Evolutionary conservation across 2,329 filamentous ascomycete genomes (phyloP), one percentile per base, ranked within the genome.

Genomic region (Chalaropsis thielavioides): DNA sequence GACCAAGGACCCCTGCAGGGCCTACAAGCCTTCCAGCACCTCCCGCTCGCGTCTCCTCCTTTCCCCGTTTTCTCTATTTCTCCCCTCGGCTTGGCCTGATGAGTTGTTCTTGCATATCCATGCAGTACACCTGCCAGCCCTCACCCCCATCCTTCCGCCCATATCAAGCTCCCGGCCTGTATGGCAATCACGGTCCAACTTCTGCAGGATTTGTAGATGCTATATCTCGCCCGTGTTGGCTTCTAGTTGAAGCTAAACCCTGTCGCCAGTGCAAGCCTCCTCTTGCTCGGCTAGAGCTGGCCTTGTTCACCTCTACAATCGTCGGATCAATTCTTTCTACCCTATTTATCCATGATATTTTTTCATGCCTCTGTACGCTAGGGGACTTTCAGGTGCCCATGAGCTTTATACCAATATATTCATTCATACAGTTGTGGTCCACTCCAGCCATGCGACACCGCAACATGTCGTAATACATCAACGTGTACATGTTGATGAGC

Each of bases 41-140:
- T 35, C 5, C 35, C 35, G 35, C 35, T 38, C 5, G 35, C 35
- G 35, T 38, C 35, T 51, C 46, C 19, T 51, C 46, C 15, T 58
- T 31, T 38, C 31, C 17, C 19, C 22, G 10, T 38, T 46, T 46
- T 46, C 43, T n/a, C 43, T 17, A 3, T 19, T 46, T 1, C 43
- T 2, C 43, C 3, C 43, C 5, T 19, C 31, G 27, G 24, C 54
- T 44, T 58, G 11, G 68, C 68, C 59, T 67, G 44, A 22, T 71
- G 70, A 70, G 70, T 71, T 71, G 70, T 71, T 70, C 70, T 56
- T 71, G 70, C 70, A 71, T 71, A 60, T 63, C 54, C 27, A 51
- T n/a, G 43, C 44, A 54, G 54, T 35, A 38, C 54, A 31, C 15
- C 31, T n/a, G 27, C 31, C 24, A 38, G 24, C 31, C 51, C n/a